These are phyloP conservation scores for Botrytis aclada DNA, from an alignment of 2,329 filamentous ascomycete species.

Conservation along the genomic window DNA sequence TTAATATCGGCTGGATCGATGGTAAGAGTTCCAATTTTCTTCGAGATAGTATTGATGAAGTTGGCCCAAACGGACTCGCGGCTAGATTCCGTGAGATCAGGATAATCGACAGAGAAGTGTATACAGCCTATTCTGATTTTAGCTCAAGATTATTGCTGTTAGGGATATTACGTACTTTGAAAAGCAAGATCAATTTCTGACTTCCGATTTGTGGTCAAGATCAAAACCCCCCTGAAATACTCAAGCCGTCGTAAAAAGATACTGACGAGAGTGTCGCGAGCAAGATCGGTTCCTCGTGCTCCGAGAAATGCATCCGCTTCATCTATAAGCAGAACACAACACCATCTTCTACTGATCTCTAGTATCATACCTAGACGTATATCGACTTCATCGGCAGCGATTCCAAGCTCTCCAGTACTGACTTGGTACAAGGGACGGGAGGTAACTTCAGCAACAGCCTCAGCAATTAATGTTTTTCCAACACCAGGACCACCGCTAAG, in stretches of 20 bases:
- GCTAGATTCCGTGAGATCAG: conserved; percentile 5
- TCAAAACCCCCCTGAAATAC: conserved; percentile 13
- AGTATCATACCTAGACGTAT: not conserved
- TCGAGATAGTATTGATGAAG: conserved; percentile 1
- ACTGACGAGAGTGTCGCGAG: conserved; percentile 8
- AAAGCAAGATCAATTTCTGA: conserved; percentile 13
- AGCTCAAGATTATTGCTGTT: not conserved
- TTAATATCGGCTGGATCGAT: not conserved
- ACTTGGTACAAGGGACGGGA: conserved; percentile 8
- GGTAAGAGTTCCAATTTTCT: not conserved
- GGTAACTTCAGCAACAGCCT: conserved; percentile 16
- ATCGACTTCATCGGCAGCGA: not conserved
- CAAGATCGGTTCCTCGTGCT: not conserved
- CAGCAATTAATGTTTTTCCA: conserved; percentile 15
- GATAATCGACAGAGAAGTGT: conserved; percentile 13
- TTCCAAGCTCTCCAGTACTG: conserved; percentile 10
- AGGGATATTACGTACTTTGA: not conserved
- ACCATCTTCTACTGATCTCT: conserved; percentile 6
- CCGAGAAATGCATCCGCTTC: conserved; percentile 12
- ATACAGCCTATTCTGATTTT: not conserved
- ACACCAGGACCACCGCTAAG: conserved; percentile 10
- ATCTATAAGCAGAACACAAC: conserved; percentile 15
- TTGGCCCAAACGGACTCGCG: not conserved
- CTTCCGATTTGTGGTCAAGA: conserved; percentile 12
- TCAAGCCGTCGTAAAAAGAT: conserved; percentile 15